Conservation (phyloP, 139 green algal species). For the Eudorina sp. region DNA sequence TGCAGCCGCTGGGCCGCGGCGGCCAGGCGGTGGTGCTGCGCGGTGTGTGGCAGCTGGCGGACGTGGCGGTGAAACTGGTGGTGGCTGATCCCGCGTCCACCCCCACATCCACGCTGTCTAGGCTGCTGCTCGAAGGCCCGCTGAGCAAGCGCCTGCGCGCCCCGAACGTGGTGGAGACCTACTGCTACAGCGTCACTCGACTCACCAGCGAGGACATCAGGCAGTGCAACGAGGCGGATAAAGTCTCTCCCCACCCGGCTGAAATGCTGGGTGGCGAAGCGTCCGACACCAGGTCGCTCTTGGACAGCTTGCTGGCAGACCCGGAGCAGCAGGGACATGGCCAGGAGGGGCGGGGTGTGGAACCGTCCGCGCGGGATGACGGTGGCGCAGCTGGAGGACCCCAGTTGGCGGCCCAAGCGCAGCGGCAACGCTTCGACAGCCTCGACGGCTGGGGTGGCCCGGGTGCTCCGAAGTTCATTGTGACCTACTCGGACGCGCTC, state of each 20-base stretch:
- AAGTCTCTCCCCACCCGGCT: too few species aligned
- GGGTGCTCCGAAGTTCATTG: not conserved
- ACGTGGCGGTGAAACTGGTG: not conserved
- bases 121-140: not conserved
- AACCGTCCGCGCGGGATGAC: too few species aligned
- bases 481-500: not conserved
- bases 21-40: not conserved
- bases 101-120: not conserved
- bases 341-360: too few species aligned
- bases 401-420: too few species aligned
- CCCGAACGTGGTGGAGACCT: not conserved
- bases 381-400: too few species aligned
- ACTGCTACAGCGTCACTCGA: not conserved
- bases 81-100: not conserved
- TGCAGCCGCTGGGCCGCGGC: not conserved
- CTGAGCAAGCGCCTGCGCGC: conserved; percentile 14
- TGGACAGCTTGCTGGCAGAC: too few species aligned
- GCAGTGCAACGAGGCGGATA: too few species aligned
- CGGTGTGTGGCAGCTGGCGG: not conserved
- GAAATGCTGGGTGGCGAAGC: too few species aligned
- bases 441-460: not conserved
- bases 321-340: too few species aligned
- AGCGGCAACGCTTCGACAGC: not conserved
- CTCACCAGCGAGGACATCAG: not conserved
- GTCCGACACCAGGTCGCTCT: too few species aligned